Percentiles rank a stretch among this genome's conserved stretches.
Conservation (phyloP, 2,329 filamentous ascomycete genomes). For the Byssoonygena ceratinophila region DNA sequence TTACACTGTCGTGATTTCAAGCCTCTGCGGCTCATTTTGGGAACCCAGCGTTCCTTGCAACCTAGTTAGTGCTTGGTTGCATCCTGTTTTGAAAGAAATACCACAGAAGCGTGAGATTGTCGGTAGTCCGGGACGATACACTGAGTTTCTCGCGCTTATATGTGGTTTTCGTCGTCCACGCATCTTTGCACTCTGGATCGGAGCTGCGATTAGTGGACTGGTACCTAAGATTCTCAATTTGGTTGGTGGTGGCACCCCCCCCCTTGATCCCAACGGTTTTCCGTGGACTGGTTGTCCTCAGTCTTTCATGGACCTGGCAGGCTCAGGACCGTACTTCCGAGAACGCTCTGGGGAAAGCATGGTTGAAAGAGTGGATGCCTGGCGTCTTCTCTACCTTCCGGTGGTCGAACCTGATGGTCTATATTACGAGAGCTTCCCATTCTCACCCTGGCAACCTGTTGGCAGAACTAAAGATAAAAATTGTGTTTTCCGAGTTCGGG, state of each 20-base stretch:
- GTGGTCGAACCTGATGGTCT: background rate
- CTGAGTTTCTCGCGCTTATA: conserved; percentile 1
- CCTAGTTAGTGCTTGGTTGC: too few species aligned
- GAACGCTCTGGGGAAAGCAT: background rate
- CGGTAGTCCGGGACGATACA: too few species aligned
- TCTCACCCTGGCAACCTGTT: background rate
- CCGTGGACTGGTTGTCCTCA: conserved; percentile 4
- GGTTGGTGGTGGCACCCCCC: background rate
- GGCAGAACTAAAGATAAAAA: background rate
- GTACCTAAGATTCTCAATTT: background rate
- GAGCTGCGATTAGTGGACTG: conserved; percentile 6
- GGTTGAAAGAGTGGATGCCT: background rate
- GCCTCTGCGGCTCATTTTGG: too few species aligned
- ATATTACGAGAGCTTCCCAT: background rate
- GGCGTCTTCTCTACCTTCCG: background rate
- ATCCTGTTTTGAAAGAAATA: too few species aligned
- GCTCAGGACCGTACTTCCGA: conserved; percentile 3
- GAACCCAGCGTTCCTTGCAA: too few species aligned
- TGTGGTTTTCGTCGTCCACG: background rate
- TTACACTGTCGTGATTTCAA: too few species aligned
- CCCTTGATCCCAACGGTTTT: background rate
- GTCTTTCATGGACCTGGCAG: conserved; percentile 8
- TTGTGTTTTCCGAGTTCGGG: background rate
- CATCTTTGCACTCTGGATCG: conserved; percentile 3
- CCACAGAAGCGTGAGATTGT: too few species aligned